Conservation (phyloP, 2,329 filamentous ascomycete species). For the Curvularia eragrostidis region DNA sequence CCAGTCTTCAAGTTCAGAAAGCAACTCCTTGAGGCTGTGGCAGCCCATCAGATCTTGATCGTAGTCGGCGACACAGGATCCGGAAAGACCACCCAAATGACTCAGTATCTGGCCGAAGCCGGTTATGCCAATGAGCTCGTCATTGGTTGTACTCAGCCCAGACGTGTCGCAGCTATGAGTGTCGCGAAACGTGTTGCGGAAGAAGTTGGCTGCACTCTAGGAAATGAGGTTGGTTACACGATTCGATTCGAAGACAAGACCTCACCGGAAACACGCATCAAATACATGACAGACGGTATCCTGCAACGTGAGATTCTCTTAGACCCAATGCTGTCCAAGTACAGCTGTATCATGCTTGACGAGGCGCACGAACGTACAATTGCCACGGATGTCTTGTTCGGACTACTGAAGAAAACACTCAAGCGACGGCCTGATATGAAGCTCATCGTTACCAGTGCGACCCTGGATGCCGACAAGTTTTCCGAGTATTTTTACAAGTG, state of each 20-base stretch:
- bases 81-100: slow-evolving; percentile 95
- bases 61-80: slow-evolving; percentile 97
- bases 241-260: slow-evolving; percentile 99
- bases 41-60: slow-evolving; percentile 88
- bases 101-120: slow-evolving; percentile 91
- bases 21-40: slow-evolving; percentile 85
- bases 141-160: slow-evolving; percentile 95
- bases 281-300: slow-evolving; percentile 99
- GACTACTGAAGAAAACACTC: slow-evolving; percentile 89
- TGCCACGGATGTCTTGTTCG: slow-evolving; percentile 97
- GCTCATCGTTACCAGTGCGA: slow-evolving; percentile 99
- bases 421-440: slow-evolving; percentile 85
- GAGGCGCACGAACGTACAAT: slow-evolving; percentile 98
- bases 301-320: slow-evolving; percentile 95
- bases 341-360: slow-evolving; percentile 97
- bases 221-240: slow-evolving; percentile 96
- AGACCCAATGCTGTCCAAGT: slow-evolving; percentile 87
- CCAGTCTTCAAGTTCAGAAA: slow-evolving; percentile 89
- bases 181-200: slow-evolving; percentile 97
- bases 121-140: slow-evolving; percentile 87
- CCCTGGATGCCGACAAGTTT: slow-evolving; percentile 96
- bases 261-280: slow-evolving; percentile 84
- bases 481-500: slow-evolving; percentile 95
- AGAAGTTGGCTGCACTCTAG: slow-evolving; percentile 91
- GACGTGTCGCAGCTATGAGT: slow-evolving; percentile 97